Base-by-base conservation (phyloP, 176 grass and related monocot species). In the Typha latifolia region DNA sequence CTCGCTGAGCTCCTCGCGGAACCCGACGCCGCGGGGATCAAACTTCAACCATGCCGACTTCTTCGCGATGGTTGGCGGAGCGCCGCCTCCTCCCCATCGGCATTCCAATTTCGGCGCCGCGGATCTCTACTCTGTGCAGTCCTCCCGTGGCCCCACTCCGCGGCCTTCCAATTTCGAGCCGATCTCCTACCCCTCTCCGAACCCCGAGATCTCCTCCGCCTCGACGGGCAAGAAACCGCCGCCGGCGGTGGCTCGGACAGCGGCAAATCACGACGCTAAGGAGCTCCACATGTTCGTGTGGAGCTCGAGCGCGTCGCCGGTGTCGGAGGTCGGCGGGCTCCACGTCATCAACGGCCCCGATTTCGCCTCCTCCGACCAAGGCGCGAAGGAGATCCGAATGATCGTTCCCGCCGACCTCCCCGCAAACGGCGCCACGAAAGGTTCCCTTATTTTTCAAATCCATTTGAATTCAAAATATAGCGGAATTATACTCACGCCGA, bases 241-340 rank as follows among this genome's bases (percentile, higher is more conserved):
- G 14, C 10, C 67, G 3, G n/a, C 43, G 3, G 24, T 34, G n/a
- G n/a, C 78, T 19, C 48, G 56, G 20, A 47, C 59, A 49, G 62
- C 75, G 48, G 49, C 67, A n/a, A 69, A 69, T 72, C 88, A 92
- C 11, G 94, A 99, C 48, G 78, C 83, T 32, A 99, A 90, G 73
- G 94, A 99, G 89, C 82, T 92, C 37, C 94, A 97, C 83, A 97
- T 97, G 94, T 97, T 97, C 74, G 85, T 97, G 34, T 97, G 94
- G 94, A 90, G 85, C 79, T 93, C 94, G 2, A 81, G 70, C 63
- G 66, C 85, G 18, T 93, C 89, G 69, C 94, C 94, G n/a, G 89
- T 82, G 37, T 99, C 94, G 3, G 94, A 99, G 5, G 85, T 84
- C 16, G 80, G 85, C 55, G 89, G 85, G 18, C 79, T 99, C 66